Percentiles rank a stretch among this genome's conserved stretches.
phyloP scores from a whole-genome alignment of 495 filamentous ascomycete genomes.

The Hypoxylon crocopeplum region DNA sequence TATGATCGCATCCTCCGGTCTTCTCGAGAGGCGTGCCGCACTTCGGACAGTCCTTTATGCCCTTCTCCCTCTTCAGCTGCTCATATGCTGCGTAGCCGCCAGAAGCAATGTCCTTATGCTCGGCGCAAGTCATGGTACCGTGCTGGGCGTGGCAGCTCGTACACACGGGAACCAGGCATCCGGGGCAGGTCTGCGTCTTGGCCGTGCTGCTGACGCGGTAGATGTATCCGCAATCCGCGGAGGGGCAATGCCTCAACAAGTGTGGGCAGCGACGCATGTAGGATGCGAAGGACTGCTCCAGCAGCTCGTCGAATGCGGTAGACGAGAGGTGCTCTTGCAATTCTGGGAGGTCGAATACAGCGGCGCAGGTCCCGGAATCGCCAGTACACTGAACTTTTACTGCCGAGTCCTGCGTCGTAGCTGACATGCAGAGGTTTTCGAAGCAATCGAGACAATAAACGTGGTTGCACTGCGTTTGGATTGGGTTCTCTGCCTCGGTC shows the following conservation, averaged over 20 bases:
- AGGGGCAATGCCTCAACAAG: slow-evolving; percentile 48
- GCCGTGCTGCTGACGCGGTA: slow-evolving; percentile 41
- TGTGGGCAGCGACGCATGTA: slow-evolving; percentile 46
- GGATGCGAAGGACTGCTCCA: slow-evolving; percentile 45
- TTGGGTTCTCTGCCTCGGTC: slow-evolving; percentile 45
- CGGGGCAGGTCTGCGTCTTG: slow-evolving; percentile 43
- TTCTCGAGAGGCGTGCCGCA: slow-evolving; percentile 54
- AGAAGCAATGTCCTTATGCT: slow-evolving; percentile 40
- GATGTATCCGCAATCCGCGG: slow-evolving; percentile 48
- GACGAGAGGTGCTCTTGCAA: slow-evolving; percentile 47
- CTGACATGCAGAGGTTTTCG: slow-evolving; percentile 41
- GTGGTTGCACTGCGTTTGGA: slow-evolving; percentile 50
- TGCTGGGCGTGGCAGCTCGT: slow-evolving; percentile 48
- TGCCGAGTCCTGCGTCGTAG: slow-evolving; percentile 13
- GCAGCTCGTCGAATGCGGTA: slow-evolving; percentile 46
- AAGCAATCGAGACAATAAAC: slow-evolving; percentile 57
- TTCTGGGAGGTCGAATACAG: slow-evolving; percentile 40
- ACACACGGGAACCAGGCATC: slow-evolving; percentile 47
- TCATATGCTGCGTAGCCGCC: slow-evolving; percentile 38
- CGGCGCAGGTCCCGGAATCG: slow-evolving; percentile 31
- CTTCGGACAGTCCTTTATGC: slow-evolving; percentile 48
- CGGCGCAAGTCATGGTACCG: slow-evolving; percentile 46
- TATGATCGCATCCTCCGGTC: slow-evolving; percentile 56
- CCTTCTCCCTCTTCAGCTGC: slow-evolving; percentile 38
- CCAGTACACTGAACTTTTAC: slow-evolving; percentile 43